Evolutionary conservation across 108 stramenopile species (phyloP), one percentile per base, ranked within the genome.

Genomic region (Epipyxis sp.): DNA sequence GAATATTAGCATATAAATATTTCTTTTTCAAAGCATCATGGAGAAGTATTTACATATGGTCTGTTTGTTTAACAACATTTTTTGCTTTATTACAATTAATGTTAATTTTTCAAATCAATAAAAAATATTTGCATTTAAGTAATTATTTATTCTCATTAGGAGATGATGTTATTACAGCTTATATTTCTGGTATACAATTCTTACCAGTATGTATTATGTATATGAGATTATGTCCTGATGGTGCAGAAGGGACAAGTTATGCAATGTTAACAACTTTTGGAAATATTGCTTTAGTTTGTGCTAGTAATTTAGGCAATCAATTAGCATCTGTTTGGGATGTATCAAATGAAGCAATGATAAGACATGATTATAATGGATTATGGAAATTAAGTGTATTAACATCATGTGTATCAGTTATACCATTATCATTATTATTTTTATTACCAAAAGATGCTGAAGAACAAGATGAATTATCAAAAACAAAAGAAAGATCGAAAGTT

Each of bases 151-250:
- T 78, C 78, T 59, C 65, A 39, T 25, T 59, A 3, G 76, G 76
- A 46, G 87, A 87, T 59, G 85, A 86, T 78, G 87, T 84, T 57
- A 82, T 87, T 44, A 69, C 76, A 34, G 79, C 79, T 13, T 87
- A 84, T 59, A 79, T 87, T 37, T 83, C 35, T 3, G 87, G 85
- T 25, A 79, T 87, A 35, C 85, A 87, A 76, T 88, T 86, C 71
- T 59, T 88, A 27, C 87, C 87, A 20, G 44, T 88, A 41, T 86
- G 86, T 71, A 86, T 87, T 78, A 86, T 88, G 87, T 88, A 86
- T 76, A 74, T 88, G 82, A 58, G 68, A 37, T 69, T 88, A 46
- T 86, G 86, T 74, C 87, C 87, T 42, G 82, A 59, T 2, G 87
- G 87, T 3, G 59, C 83, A 0, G 87, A 88, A 58, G 87, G 86